Percentiles rank a stretch among this genome's conserved stretches.
Evolutionary conservation across 306 rosid species (phyloP).

Genomic region (Prosopis cineraria): DNA sequence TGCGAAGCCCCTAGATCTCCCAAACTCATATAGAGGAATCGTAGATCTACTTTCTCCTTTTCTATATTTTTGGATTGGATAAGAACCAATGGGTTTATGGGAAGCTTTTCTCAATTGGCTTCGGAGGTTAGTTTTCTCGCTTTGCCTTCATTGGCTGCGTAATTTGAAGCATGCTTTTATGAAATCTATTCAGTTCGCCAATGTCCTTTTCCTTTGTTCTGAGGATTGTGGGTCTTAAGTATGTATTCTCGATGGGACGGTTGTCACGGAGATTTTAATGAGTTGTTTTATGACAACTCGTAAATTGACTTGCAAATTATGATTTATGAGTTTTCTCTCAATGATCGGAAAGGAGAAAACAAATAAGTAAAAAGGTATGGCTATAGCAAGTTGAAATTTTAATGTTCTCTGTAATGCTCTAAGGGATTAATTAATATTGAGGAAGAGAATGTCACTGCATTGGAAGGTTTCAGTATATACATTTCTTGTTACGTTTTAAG

Average conservation of each 20-base stretch:
- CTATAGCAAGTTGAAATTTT: not conserved
- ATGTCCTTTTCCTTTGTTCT: not conserved
- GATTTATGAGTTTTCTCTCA: not conserved
- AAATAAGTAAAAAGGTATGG: not conserved
- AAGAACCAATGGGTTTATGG: constrained; percentile 59
- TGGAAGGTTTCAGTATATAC: not conserved
- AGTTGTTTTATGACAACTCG: not conserved
- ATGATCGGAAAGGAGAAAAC: not conserved
- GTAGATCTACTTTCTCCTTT: constrained; percentile 7
- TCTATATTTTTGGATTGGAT: not conserved
- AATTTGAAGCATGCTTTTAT: not conserved
- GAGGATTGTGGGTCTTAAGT: not conserved
- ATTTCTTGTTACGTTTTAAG: not conserved
- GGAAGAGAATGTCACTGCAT: not conserved
- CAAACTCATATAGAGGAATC: not conserved
- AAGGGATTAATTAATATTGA: not conserved
- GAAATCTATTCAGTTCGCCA: not conserved
- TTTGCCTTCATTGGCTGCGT: not conserved
- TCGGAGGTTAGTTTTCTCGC: constrained; percentile 43
- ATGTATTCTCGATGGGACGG: not conserved
- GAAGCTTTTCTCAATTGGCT: constrained; percentile 74
- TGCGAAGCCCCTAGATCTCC: constrained; percentile 13
- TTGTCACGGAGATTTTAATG: not conserved
- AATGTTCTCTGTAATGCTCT: not conserved
- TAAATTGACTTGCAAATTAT: not conserved